Conservation (phyloP, 495 filamentous ascomycete genomes). For the Penicillium verhagenii region DNA sequence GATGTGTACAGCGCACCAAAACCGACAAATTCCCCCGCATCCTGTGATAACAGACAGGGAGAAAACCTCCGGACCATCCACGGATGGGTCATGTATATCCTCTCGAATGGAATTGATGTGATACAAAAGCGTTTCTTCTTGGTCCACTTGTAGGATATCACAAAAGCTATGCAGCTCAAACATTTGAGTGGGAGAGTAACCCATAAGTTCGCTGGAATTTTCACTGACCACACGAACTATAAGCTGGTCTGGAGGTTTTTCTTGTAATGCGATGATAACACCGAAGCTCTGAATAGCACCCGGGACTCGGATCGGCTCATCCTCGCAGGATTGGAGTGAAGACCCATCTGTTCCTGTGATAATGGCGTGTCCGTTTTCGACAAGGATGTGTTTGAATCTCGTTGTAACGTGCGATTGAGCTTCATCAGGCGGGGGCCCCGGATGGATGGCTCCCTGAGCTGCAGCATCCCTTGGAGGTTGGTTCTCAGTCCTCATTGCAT, state of each 20-base stretch:
- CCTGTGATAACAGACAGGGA: background rate
- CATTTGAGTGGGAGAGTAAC: conserved; percentile 73
- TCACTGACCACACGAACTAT: conserved; percentile 80
- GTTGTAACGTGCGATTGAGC: conserved; percentile 53
- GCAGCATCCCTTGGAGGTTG: too few relatives aligned
- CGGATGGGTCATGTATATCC: conserved; percentile 61
- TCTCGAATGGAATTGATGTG: conserved; percentile 84
- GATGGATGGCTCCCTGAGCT: too few relatives aligned
- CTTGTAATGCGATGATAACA: conserved; percentile 68
- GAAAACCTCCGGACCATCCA: conserved; percentile 86
- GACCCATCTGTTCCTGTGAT: conserved; percentile 75
- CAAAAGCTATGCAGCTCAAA: conserved; percentile 74
- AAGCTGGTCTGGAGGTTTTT: conserved; percentile 65
- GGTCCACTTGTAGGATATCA: conserved; percentile 78
- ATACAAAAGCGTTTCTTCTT: conserved; percentile 76
- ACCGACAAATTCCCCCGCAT: conserved; percentile 51
- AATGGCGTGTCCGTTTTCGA: conserved; percentile 80
- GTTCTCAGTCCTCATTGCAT: too few relatives aligned
- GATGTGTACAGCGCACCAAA: conserved; percentile 90
- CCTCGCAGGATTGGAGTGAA: conserved; percentile 74
- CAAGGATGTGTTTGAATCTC: conserved; percentile 77
- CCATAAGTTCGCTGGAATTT: conserved; percentile 76
- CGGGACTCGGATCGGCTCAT: conserved; percentile 90
- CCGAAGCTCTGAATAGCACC: conserved; percentile 87
- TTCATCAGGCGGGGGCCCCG: conserved; percentile 21